Conservation (phyloP, 768 basidiomycete species). For the Nidularia pulvinata region DNA sequence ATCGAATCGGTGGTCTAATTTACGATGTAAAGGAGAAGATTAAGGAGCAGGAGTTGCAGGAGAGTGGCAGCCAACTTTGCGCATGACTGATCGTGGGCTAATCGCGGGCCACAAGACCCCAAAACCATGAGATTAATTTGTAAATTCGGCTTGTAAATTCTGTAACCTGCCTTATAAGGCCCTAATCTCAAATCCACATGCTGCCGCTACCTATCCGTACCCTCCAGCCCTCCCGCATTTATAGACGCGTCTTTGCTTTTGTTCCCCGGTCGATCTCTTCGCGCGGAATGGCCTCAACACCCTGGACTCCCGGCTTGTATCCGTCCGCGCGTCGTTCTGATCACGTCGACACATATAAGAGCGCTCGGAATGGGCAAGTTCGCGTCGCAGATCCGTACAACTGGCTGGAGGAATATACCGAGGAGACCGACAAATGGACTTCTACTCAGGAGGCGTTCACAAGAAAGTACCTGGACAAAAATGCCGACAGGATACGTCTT, state of each 20-base stretch:
- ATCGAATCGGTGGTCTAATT: too few relatives aligned
- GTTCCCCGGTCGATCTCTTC: conserved; percentile 18
- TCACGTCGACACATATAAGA: conserved; percentile 69
- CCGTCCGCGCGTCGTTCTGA: conserved; percentile 66
- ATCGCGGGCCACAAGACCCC: conserved; percentile 1
- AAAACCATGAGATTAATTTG: background rate
- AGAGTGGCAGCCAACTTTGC: background rate
- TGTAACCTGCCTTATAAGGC: background rate
- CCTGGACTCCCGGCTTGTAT: conserved; percentile 60
- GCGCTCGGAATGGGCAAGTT: conserved; percentile 59
- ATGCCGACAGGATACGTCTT: conserved; percentile 54
- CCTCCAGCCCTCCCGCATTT: background rate
- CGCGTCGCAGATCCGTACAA: conserved; percentile 69
- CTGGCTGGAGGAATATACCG: conserved; percentile 67
- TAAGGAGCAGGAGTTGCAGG: too few relatives aligned
- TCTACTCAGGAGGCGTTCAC: conserved; percentile 61
- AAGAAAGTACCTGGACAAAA: conserved; percentile 59
- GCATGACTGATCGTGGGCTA: too few relatives aligned
- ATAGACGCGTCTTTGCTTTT: conserved; percentile 17
- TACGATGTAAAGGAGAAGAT: too few relatives aligned
- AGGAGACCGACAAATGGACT: conserved; percentile 69
- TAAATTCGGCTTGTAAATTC: background rate
- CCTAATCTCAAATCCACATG: conserved; percentile 10
- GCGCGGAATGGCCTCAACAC: conserved; percentile 32
- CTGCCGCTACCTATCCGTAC: conserved; percentile 11